Conservation (phyloP, 1,284 basidiomycete genomes). For the Papiliotrema terrestris region DNA sequence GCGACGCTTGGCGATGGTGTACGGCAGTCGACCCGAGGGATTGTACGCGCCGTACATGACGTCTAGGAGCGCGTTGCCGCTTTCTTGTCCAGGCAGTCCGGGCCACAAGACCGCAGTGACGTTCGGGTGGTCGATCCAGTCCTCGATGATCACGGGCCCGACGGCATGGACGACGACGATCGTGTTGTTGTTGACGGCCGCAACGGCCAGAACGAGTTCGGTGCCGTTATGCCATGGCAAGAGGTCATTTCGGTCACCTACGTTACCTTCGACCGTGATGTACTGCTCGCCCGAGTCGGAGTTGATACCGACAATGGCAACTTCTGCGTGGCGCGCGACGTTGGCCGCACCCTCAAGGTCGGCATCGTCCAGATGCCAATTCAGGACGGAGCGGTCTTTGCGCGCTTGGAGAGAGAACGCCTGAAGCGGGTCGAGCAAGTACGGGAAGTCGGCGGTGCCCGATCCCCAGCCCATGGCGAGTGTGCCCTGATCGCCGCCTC, state of each 20-base stretch:
- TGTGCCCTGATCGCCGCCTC: constrained; percentile 54
- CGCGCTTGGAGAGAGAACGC: constrained; percentile 61
- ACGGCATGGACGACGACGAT: constrained; percentile 77
- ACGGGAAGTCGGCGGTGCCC: constrained; percentile 55
- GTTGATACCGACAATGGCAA: constrained; percentile 64
- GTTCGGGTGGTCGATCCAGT: constrained; percentile 64
- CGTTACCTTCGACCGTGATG: constrained; percentile 63
- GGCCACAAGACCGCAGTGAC: constrained; percentile 58
- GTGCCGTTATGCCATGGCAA: constrained; percentile 77
- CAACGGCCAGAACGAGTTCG: constrained; percentile 44
- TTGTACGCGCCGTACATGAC: constrained; percentile 56
- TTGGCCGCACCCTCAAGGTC: constrained; percentile 50
- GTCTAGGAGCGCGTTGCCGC: constrained; percentile 70
- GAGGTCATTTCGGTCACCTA: constrained; percentile 68
- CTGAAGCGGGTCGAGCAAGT: constrained; percentile 58
- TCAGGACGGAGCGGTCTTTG: constrained; percentile 56
- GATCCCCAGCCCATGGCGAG: constrained; percentile 82
- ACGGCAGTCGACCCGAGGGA: constrained; percentile 71
- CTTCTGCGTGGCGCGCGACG: constrained; percentile 57
- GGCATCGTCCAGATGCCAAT: constrained; percentile 56
- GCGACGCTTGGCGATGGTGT: constrained; percentile 68
- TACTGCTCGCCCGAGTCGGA: constrained; percentile 72
- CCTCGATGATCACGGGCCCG: constrained; percentile 67
- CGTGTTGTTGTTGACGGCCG: constrained; percentile 60
- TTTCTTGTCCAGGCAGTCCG: constrained; percentile 63